phyloP scores from a whole-genome alignment of 306 rosid species.

The Gillenia trifoliata region DNA sequence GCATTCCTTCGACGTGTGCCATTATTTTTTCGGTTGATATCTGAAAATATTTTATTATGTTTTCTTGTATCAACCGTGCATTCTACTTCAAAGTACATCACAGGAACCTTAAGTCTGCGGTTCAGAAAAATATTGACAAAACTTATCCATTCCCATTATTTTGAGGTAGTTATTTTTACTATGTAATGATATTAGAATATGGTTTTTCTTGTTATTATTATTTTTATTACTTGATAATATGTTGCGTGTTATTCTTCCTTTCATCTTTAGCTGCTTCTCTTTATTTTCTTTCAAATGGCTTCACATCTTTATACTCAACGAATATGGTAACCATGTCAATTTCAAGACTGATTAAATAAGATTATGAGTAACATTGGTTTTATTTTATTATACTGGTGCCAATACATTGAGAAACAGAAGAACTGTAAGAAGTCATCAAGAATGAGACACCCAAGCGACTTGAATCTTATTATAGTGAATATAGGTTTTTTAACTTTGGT shows the following conservation, averaged over 20 bases:
- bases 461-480: neutral
- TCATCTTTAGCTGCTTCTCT: neutral
- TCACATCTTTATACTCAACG: neutral
- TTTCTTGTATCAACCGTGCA: constrained; percentile 83
- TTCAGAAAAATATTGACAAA: constrained; percentile 91
- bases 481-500: neutral
- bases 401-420: neutral
- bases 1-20: constrained; percentile 98
- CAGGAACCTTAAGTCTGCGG: constrained; percentile 88
- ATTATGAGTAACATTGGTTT: neutral
- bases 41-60: constrained; percentile 85
- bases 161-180: constrained; percentile 58
- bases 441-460: neutral
- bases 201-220: neutral
- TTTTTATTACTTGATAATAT: neutral
- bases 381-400: neutral
- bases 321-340: neutral
- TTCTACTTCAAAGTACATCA: constrained; percentile 81
- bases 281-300: neutral
- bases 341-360: neutral
- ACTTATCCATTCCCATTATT: constrained; percentile 88
- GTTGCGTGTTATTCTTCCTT: neutral
- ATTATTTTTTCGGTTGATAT: constrained; percentile 73
- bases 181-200: constrained; percentile 6
- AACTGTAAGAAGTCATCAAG: neutral